Evolutionary conservation across 2,329 filamentous ascomycete genomes (phyloP).

Genomic region (Penicillium sp.): DNA sequence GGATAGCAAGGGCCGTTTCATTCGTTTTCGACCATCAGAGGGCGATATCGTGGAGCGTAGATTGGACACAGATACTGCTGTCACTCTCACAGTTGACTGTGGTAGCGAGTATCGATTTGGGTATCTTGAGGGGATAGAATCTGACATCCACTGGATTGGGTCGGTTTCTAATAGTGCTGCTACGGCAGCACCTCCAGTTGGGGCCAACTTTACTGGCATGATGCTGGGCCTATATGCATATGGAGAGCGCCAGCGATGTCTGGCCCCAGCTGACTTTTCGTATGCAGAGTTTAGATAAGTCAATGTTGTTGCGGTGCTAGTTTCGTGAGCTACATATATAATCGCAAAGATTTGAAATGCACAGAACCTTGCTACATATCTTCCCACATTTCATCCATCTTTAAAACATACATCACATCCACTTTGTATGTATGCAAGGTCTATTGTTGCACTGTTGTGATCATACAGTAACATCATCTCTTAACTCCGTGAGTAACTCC

Average conservation of each 20-base stretch:
- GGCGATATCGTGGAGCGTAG: conserved; percentile 18
- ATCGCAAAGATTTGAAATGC: background rate
- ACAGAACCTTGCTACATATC: background rate
- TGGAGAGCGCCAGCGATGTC: conserved; percentile 42
- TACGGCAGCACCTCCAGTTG: conserved; percentile 40
- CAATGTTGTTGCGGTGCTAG: background rate
- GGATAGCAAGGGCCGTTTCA: conserved; percentile 18
- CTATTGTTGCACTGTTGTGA: no score
- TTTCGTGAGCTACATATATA: no score
- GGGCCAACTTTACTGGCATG: conserved; percentile 47
- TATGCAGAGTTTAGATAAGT: conserved; percentile 29
- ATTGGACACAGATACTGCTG: conserved; percentile 17
- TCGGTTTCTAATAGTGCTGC: conserved; percentile 35
- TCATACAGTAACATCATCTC: no score
- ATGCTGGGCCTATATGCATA: conserved; percentile 51
- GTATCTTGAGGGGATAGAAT: conserved; percentile 12
- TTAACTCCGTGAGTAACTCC: background rate
- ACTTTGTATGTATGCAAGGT: no score
- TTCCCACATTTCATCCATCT: background rate
- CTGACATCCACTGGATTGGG: conserved; percentile 27
- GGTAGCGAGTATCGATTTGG: conserved; percentile 33
- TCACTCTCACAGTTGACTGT: conserved; percentile 34
- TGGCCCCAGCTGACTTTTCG: conserved; percentile 45
- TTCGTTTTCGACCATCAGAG: conserved; percentile 29
- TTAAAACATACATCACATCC: no score